Conservation (phyloP, 352 stramenopile genomes). For the Thalassiosira hispida region DNA sequence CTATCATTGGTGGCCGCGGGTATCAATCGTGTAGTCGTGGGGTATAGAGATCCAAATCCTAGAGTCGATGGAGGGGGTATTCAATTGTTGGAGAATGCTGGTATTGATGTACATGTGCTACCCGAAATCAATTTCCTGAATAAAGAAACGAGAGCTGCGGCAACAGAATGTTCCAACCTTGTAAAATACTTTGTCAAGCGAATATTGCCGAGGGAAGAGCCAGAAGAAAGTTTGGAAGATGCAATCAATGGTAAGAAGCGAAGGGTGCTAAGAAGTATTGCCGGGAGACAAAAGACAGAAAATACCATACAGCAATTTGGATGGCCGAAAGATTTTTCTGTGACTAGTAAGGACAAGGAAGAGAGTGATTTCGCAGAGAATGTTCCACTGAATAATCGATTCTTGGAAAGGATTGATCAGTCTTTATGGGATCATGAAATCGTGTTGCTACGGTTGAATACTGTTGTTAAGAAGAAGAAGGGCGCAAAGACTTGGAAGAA, state of each 20-base stretch:
- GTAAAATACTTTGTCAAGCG: conserved; percentile 74
- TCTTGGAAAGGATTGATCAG: conserved; percentile 73
- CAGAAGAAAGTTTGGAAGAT: conserved; percentile 26
- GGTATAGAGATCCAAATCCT: conserved; percentile 82
- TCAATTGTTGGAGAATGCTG: conserved; percentile 63
- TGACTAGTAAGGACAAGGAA: conserved; percentile 22
- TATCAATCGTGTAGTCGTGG: conserved; percentile 76
- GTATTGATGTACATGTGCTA: conserved; percentile 62
- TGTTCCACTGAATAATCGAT: conserved; percentile 43
- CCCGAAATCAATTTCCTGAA: background rate
- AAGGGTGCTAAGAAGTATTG: conserved; percentile 51
- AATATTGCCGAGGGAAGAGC: conserved; percentile 51
- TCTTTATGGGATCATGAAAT: conserved; percentile 77
- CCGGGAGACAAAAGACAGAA: conserved; percentile 56
- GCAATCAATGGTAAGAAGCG: conserved; percentile 61
- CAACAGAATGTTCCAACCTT: conserved; percentile 56
- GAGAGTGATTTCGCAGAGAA: conserved; percentile 24
- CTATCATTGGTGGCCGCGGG: conserved; percentile 72
- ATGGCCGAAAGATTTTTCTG: conserved; percentile 42
- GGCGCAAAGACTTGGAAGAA: no score
- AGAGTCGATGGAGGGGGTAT: conserved; percentile 74
- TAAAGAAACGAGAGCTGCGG: conserved; percentile 4
- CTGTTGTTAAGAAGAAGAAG: conserved; percentile 75
- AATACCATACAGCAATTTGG: conserved; percentile 49
- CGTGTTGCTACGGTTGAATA: conserved; percentile 68